A percentile compares a stretch with the other conserved stretches of the same genome.
Evolutionary conservation across 176 grass and related monocot genomes (phyloP).

Genomic region (Triticum aestivum): DNA sequence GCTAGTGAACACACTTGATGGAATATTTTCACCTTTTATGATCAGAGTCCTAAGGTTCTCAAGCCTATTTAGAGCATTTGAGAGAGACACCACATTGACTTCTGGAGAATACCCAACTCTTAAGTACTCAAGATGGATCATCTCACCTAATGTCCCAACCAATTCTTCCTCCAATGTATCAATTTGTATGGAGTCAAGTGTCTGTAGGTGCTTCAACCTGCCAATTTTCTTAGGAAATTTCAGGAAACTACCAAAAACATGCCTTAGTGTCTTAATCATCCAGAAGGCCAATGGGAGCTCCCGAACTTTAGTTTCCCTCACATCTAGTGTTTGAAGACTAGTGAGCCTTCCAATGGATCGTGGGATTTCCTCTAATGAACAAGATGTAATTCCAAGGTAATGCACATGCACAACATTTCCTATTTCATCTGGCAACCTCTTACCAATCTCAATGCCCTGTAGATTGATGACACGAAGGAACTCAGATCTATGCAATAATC

Average conservation of each 20-base stretch:
- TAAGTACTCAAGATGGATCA: too few relatives aligned
- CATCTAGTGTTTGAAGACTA: slow-evolving; percentile 27
- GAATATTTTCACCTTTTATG: background rate
- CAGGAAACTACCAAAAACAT: slow-evolving; percentile 8
- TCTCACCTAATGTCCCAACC: background rate
- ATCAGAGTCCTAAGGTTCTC: slow-evolving; percentile 18
- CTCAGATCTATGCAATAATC: slow-evolving; percentile 1
- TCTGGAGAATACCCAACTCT: too few relatives aligned
- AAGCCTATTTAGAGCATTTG: background rate
- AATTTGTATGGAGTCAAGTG: slow-evolving; percentile 16
- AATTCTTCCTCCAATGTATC: background rate
- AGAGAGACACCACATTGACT: background rate
- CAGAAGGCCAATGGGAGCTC: slow-evolving; percentile 15
- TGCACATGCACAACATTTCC: slow-evolving; percentile 17
- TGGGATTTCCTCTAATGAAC: background rate
- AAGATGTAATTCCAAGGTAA: slow-evolving; percentile 10
- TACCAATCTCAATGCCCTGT: slow-evolving; percentile 17
- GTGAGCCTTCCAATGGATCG: background rate
- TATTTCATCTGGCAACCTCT: slow-evolving; percentile 7
- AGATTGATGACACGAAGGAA: slow-evolving; percentile 27
- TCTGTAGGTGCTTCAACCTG: slow-evolving; percentile 6
- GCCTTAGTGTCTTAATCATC: slow-evolving; percentile 16
- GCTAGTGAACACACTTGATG: slow-evolving; percentile 12
- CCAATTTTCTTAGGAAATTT: slow-evolving; percentile 11
- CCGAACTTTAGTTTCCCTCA: background rate